A percentile compares a stretch with the other conserved stretches of the same genome.
Evolutionary conservation across 139 green algal species (phyloP).

Genomic region (Limnomonas spitsbergensis): DNA sequence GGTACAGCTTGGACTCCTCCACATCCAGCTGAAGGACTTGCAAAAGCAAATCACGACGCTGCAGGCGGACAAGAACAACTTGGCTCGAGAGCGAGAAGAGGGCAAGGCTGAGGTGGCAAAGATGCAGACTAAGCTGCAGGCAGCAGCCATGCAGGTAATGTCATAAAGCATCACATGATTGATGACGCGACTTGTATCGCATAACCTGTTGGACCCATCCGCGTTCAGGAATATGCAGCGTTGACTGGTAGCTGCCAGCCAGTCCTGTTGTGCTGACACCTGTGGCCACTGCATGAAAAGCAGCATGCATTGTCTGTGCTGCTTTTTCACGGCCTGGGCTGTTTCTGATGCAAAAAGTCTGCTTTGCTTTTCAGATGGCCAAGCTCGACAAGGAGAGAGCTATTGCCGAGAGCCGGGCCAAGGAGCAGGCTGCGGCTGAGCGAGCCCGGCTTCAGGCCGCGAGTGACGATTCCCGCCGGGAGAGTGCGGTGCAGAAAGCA

Average conservation of each 20-base stretch:
- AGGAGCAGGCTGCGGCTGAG: constrained; percentile 15
- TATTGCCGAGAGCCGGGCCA: not conserved
- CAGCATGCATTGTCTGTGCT: no score
- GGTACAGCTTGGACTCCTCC: constrained; percentile 4
- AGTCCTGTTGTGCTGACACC: not conserved
- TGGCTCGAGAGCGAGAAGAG: not conserved
- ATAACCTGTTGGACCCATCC: no score
- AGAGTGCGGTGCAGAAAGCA: constrained; percentile 33
- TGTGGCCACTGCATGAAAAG: not conserved
- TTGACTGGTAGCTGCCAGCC: no score
- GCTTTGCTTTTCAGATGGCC: not conserved
- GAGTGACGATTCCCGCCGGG: constrained; percentile 22
- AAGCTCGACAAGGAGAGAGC: constrained; percentile 9
- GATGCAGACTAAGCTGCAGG: constrained; percentile 4
- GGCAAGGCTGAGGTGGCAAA: constrained; percentile 6
- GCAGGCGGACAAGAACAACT: not conserved
- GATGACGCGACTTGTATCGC: no score
- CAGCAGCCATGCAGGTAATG: not conserved
- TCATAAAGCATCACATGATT: not conserved
- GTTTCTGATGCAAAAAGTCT: no score
- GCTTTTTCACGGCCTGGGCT: no score
- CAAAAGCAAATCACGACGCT: not conserved
- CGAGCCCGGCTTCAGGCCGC: constrained; percentile 20
- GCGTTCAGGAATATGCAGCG: no score
- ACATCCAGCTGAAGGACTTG: constrained; percentile 18